These are phyloP conservation scores for Schizophyllum commune DNA, from an alignment of 1,284 basidiomycete genomes.

Conservation along the genomic window DNA sequence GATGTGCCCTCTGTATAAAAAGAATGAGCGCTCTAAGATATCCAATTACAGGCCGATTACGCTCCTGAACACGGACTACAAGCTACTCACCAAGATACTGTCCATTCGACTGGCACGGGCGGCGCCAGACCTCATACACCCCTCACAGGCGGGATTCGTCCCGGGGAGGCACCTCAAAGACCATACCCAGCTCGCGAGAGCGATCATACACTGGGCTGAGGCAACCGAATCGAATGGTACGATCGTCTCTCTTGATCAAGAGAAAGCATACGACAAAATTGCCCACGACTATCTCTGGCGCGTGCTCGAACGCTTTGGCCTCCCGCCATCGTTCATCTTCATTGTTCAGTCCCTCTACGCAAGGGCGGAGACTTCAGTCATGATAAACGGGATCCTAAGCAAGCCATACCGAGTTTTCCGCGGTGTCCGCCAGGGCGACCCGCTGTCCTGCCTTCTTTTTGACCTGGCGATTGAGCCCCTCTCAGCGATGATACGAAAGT, in stretches of 20 bases:
- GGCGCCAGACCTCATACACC: constrained; percentile 4
- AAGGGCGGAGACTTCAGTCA: constrained; percentile 3
- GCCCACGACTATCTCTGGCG: constrained; percentile 4
- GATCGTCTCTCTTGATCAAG: constrained; percentile 6
- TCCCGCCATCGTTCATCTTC: background rate
- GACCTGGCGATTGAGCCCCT: constrained; percentile 5
- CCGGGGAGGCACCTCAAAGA: constrained; percentile 4
- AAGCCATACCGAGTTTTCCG: constrained; percentile 1
- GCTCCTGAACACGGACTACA: constrained; percentile 8
- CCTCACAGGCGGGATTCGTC: constrained; percentile 6
- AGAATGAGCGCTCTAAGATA: constrained; percentile 1
- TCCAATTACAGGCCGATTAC: constrained; percentile 5
- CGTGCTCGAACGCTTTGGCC: background rate
- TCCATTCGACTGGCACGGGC: background rate
- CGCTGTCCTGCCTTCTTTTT: constrained; percentile 4
- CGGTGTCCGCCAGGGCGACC: constrained; percentile 6
- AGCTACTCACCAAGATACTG: constrained; percentile 6
- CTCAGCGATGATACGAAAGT: constrained; percentile 10
- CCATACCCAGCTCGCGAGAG: constrained; percentile 4
- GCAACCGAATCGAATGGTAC: constrained; percentile 3
- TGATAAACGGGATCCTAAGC: constrained; percentile 6
- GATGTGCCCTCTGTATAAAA: constrained; percentile 8
- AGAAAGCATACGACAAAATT: constrained; percentile 6
- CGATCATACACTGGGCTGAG: constrained; percentile 4
- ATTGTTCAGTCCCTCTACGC: constrained; percentile 1